Percentiles rank a stretch among this genome's conserved stretches.
phyloP scores from a whole-genome alignment of 768 basidiomycete species.

The Pleurotus djamor region DNA sequence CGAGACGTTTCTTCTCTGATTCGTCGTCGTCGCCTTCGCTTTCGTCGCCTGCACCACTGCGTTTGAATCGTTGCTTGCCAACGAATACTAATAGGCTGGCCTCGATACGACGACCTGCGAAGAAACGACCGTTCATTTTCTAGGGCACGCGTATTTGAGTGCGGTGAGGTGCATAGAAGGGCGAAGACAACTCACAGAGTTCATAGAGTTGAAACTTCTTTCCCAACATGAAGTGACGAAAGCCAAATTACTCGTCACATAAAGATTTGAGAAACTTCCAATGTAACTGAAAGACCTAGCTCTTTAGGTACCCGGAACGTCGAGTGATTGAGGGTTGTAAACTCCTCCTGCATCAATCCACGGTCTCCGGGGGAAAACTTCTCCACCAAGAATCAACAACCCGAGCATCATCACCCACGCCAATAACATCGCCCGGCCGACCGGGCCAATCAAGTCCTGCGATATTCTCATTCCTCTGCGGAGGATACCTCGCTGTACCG shows the following conservation, averaged over 20 bases:
- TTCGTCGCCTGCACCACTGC: conserved; percentile 69
- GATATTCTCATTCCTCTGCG: background rate
- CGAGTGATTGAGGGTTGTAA: no score
- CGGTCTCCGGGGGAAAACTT: no score
- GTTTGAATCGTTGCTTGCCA: conserved; percentile 80
- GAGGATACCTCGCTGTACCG: background rate
- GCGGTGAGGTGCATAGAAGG: background rate
- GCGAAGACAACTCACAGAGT: conserved; percentile 78
- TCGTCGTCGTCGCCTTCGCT: conserved; percentile 64
- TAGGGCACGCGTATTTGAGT: conserved; percentile 22
- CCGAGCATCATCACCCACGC: background rate
- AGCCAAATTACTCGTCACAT: background rate
- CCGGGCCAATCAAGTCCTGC: background rate
- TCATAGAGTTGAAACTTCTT: conserved; percentile 86
- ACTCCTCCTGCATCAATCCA: no score
- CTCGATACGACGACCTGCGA: conserved; percentile 79
- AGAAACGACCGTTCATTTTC: conserved; percentile 96
- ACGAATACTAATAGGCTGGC: conserved; percentile 78
- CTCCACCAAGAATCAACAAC: conserved; percentile 1
- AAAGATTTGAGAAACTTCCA: no score
- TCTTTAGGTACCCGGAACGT: no score
- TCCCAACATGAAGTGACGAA: conserved; percentile 62
- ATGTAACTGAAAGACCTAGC: no score
- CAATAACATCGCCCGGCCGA: background rate
- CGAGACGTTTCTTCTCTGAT: conserved; percentile 80